phyloP scores from a whole-genome alignment of 495 filamentous ascomycete genomes.

The Tuber calosporum region DNA sequence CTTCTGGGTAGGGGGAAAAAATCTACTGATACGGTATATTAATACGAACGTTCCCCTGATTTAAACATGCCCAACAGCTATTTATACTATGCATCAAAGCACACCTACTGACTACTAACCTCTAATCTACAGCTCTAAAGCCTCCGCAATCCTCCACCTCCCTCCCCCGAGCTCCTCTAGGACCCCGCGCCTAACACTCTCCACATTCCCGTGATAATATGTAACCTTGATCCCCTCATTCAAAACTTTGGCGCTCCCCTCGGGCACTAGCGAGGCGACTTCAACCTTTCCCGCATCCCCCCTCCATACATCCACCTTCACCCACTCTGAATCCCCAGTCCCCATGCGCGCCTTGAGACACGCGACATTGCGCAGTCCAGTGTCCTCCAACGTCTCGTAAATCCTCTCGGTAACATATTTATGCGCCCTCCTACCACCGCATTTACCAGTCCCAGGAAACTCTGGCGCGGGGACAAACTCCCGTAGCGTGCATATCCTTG shows the following conservation, averaged over 20 bases:
- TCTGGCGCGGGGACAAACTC: background rate
- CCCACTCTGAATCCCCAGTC: conserved; percentile 9
- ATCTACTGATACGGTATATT: too few species aligned
- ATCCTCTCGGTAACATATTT: conserved; percentile 8
- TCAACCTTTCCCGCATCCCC: background rate
- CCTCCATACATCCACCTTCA: conserved; percentile 11
- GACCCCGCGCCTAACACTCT: background rate
- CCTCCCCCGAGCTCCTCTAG: background rate
- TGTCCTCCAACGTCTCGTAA: conserved; percentile 10
- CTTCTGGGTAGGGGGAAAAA: too few species aligned
- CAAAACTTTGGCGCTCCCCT: background rate
- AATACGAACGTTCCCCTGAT: background rate
- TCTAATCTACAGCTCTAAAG: background rate
- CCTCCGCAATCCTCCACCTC: background rate
- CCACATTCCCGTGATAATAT: background rate
- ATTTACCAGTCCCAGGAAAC: background rate
- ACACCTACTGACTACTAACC: background rate
- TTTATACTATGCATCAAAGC: conserved; percentile 2
- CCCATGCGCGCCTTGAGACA: conserved; percentile 8
- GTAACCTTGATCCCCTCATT: background rate
- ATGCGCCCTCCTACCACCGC: background rate
- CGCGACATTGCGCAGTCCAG: conserved; percentile 4
- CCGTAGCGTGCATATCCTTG: conserved; percentile 1
- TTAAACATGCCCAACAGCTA: background rate
- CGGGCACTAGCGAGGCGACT: conserved; percentile 14